Evolutionary conservation across 306 rosid species (phyloP).

Genomic region (Boehmeria nivea): DNA sequence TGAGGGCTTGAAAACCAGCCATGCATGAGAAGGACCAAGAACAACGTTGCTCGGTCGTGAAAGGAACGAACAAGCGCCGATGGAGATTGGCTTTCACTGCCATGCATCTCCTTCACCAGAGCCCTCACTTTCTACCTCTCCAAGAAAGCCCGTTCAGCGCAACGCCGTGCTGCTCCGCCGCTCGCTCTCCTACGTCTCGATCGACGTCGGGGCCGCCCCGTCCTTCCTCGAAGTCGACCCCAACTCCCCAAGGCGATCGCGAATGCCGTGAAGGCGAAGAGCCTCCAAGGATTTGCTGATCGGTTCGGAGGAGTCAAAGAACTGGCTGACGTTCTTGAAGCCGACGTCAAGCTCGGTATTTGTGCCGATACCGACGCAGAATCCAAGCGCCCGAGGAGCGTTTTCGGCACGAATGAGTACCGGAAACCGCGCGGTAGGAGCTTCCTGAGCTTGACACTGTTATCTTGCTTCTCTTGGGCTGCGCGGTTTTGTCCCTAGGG

Average conservation of each 20-base stretch:
- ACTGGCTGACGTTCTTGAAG: slow-evolving; percentile 1
- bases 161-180: background rate
- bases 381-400: background rate
- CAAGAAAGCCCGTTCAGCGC: background rate
- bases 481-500: slow-evolving; percentile 13
- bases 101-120: slow-evolving; percentile 16
- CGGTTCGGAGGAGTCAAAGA: slow-evolving; percentile 7
- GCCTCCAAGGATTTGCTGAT: background rate
- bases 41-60: background rate
- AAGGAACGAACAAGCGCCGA: background rate
- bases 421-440: slow-evolving; percentile 5
- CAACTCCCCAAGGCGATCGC: background rate
- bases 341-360: slow-evolving; percentile 4
- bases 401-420: slow-evolving; percentile 9
- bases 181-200: slow-evolving; percentile 9
- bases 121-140: background rate
- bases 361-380: background rate
- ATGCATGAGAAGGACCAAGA: background rate
- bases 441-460: slow-evolving; percentile 5
- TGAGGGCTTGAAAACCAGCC: background rate
- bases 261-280: background rate
- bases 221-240: background rate
- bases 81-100: slow-evolving; percentile 14
- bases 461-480: slow-evolving; percentile 11
- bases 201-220: background rate